phyloP scores from a whole-genome alignment of 148 eudicot genomes.

The Rhododendron simsii region DNA sequence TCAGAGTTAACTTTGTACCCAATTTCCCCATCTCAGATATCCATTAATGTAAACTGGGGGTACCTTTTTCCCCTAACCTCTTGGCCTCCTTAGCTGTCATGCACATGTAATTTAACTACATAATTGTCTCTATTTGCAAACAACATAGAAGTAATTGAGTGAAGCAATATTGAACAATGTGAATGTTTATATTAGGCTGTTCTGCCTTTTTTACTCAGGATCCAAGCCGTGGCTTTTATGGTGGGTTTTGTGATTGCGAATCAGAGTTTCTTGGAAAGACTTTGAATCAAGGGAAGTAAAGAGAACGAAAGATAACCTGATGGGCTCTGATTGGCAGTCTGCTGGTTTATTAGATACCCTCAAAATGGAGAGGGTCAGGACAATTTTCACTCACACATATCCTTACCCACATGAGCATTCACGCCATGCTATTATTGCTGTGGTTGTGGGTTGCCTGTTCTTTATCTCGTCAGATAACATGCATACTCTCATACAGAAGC shows the following conservation, averaged over 20 bases:
- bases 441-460: constrained; percentile 85
- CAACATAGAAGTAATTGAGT: background rate
- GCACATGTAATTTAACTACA: background rate
- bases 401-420: constrained; percentile 99
- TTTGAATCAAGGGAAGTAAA: constrained; percentile 14
- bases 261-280: constrained; percentile 13
- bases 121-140: background rate
- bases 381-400: constrained; percentile 73
- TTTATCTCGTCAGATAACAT: constrained; percentile 95
- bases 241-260: constrained; percentile 12
- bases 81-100: background rate
- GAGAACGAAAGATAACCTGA: constrained; percentile 26
- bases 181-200: background rate
- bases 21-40: too few species aligned
- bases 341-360: constrained; percentile 69
- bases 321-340: constrained; percentile 59
- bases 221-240: constrained; percentile 1
- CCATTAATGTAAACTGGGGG: background rate
- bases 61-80: background rate
- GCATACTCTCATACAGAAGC: constrained; percentile 84
- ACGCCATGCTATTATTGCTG: constrained; percentile 88
- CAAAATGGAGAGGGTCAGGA: constrained; percentile 84
- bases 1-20: too few species aligned
- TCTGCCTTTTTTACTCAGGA: constrained; percentile 6
- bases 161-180: background rate